Evolutionary conservation across 2,329 filamentous ascomycete genomes (phyloP), one percentile per base, ranked within the genome.

Genomic region (Fusarium nematophilum): DNA sequence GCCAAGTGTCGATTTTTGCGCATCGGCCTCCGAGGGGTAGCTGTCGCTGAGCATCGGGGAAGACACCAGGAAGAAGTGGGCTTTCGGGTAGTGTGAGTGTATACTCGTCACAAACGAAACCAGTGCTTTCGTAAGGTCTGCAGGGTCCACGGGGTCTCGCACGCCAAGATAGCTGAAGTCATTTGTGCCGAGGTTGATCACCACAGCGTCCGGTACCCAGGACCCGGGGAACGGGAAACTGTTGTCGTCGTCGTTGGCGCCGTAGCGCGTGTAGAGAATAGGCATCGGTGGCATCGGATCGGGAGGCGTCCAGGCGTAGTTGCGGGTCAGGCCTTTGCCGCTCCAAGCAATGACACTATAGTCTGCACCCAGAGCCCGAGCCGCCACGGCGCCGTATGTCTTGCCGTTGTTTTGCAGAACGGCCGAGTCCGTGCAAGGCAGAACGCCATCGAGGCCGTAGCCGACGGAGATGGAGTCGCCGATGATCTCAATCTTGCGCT

Each of bases 401-500:
- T 72, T 72, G 11, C 75, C 71, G 31, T 75, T 77, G 56, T 79
- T 68, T 54, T 79, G 73, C 3, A 78, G 51, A 5, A 67, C 66
- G 3, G 78, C 76, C 3, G 68, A 71, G 66, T 80, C 75, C 3
- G 67, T 67, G 60, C 78, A 80, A 9, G 78, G 77, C 14, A 71
- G 58, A 5, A 66, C 64, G 33, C 76, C 78, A 48, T 78, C 77
- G 11, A 79, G 71, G 2, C 78, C 78, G 54, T 80, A 80, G 4
- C 77, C 78, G 4, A 78, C 78, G 3, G 70, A 76, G 58, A 80
- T 80, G 18, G 77, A 79, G 65, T 80, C 78, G 8, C 78, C 78
- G 23, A 80, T 77, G 38, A 79, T 65, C 57, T 80, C 76, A 33
- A 80, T 79, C 52, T 73, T 73, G 18, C 73, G 75, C 9, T 62